Percentiles rank a stretch among this genome's conserved stretches.
Conservation (phyloP, 1,284 basidiomycete genomes). For the Hemileia vastatrix region DNA sequence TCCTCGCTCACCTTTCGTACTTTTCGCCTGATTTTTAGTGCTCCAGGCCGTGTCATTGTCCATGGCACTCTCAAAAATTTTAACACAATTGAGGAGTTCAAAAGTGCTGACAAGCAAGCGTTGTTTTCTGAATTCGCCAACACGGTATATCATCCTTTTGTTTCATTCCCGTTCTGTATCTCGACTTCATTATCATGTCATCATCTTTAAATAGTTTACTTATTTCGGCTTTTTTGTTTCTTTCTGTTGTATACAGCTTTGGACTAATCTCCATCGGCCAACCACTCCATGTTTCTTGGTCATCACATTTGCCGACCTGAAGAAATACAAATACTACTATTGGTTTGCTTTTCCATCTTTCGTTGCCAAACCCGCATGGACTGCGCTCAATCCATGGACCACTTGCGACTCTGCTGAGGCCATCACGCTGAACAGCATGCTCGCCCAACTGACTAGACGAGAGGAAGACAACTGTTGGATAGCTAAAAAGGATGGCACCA, state of each 20-base stretch:
- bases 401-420: not conserved
- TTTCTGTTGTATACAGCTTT: no score
- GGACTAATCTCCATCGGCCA: conserved; percentile 17
- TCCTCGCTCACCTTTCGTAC: not conserved
- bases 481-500: not conserved
- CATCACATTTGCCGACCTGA: conserved; percentile 90
- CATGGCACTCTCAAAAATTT: conserved; percentile 62
- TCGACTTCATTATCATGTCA: no score
- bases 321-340: conserved; percentile 95
- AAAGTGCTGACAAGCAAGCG: conserved; percentile 71
- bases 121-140: no score
- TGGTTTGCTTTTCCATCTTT: conserved; percentile 97
- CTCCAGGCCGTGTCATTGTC: conserved; percentile 40
- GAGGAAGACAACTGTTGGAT: not conserved
- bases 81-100: conserved; percentile 96
- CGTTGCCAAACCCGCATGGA: conserved; percentile 47
- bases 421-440: not conserved
- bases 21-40: not conserved
- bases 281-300: conserved; percentile 56
- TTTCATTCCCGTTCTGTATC: no score
- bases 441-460: not conserved
- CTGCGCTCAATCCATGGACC: not conserved
- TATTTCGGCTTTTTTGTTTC: no score
- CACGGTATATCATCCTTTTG: no score
- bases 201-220: no score